A percentile compares a stretch with the other conserved stretches of the same genome.
phyloP scores from a whole-genome alignment of 2,329 filamentous ascomycete genomes.

The Cryphonectria radicalis region DNA sequence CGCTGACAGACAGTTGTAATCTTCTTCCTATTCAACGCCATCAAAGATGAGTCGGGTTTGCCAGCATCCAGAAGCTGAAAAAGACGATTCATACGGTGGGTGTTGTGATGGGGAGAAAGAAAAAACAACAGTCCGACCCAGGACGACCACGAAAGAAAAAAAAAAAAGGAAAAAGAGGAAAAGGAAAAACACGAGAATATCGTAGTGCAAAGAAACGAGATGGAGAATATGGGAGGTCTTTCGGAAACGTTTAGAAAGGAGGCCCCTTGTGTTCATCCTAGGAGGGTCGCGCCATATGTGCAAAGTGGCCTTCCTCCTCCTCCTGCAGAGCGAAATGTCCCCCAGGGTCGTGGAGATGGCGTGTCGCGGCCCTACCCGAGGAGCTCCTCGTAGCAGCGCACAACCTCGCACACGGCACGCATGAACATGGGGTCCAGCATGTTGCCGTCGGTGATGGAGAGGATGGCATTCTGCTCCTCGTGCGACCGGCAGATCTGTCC shows the following conservation, averaged over 20 bases:
- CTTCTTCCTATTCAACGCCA: neutral
- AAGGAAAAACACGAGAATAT: neutral
- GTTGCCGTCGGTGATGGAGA: slow-evolving; percentile 26
- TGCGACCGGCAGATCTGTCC: slow-evolving; percentile 18
- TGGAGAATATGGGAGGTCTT: too few species aligned
- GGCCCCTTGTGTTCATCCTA: too few species aligned
- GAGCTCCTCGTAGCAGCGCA: slow-evolving; percentile 46
- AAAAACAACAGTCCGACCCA: neutral
- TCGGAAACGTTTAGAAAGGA: too few species aligned
- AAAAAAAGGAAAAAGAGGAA: too few species aligned
- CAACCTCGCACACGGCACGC: slow-evolving; percentile 47
- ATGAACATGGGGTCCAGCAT: slow-evolving; percentile 44
- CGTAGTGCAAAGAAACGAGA: neutral
- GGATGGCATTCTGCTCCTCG: slow-evolving; percentile 21
- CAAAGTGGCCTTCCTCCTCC: too few species aligned
- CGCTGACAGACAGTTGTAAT: neutral
- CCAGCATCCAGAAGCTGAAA: neutral
- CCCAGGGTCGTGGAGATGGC: too few species aligned
- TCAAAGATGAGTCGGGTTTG: neutral
- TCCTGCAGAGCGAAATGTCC: too few species aligned
- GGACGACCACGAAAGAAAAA: neutral
- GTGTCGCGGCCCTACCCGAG: neutral
- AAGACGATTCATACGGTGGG: neutral
- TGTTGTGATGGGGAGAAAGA: neutral
- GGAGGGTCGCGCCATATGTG: neutral